phyloP scores from a whole-genome alignment of 2,329 filamentous ascomycete genomes.

The Byssothecium circinans region DNA sequence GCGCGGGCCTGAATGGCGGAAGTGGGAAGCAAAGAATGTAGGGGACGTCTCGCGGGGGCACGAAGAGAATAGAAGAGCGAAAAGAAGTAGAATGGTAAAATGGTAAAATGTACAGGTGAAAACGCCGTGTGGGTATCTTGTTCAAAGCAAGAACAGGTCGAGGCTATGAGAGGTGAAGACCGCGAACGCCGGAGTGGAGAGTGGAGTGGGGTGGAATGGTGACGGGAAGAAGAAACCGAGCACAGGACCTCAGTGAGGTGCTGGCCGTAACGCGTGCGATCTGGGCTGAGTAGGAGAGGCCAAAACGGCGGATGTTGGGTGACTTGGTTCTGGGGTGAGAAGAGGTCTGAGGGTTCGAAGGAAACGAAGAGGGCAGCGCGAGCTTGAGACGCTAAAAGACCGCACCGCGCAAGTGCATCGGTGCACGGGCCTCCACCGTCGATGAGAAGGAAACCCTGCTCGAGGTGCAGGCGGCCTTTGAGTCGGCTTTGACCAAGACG shows the following conservation, averaged over 20 bases:
- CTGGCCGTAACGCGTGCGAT: slow-evolving; percentile 46
- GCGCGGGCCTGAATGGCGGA: slow-evolving; percentile 15
- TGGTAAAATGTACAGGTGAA: slow-evolving; percentile 4
- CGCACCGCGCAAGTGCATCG: not conserved
- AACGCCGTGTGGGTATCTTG: slow-evolving; percentile 38
- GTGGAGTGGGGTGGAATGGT: slow-evolving; percentile 25
- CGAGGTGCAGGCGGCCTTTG: slow-evolving; percentile 8
- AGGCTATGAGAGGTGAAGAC: slow-evolving; percentile 21
- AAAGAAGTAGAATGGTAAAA: not conserved
- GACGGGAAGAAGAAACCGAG: slow-evolving; percentile 36
- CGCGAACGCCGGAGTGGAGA: slow-evolving; percentile 43
- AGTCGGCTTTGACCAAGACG: slow-evolving; percentile 6
- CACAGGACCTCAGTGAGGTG: slow-evolving; percentile 41
- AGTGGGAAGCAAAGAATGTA: slow-evolving; percentile 14
- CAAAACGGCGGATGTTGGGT: slow-evolving; percentile 37
- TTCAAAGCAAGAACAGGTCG: slow-evolving; percentile 26
- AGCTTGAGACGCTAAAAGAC: not conserved
- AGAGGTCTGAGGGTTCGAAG: slow-evolving; percentile 21
- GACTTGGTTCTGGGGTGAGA: slow-evolving; percentile 10
- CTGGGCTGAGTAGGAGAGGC: slow-evolving; percentile 38
- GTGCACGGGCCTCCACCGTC: not conserved
- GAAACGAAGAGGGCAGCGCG: slow-evolving; percentile 12
- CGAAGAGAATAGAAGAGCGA: not conserved
- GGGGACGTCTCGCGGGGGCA: slow-evolving; percentile 12
- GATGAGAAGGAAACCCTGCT: not conserved